A percentile compares a stretch with the other conserved stretches of the same genome.
phyloP scores from a whole-genome alignment of 345 rosid genomes.

The Salix suchowensis region DNA sequence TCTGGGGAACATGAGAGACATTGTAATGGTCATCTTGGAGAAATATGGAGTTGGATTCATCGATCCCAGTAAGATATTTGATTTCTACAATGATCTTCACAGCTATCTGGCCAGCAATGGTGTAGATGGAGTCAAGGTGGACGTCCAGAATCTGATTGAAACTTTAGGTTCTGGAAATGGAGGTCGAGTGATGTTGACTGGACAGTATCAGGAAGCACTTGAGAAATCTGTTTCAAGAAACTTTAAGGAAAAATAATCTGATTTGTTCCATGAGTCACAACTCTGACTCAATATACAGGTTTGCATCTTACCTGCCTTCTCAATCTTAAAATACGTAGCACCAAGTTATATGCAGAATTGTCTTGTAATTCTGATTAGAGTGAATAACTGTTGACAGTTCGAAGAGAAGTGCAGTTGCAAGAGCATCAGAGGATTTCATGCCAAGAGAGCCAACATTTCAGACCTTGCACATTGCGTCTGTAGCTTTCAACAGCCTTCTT shows the following conservation, averaged over 20 bases:
- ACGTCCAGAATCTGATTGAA: slow-evolving; percentile 46
- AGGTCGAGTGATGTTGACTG: slow-evolving; percentile 46
- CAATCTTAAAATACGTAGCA: too few relatives aligned
- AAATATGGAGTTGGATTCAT: slow-evolving; percentile 42
- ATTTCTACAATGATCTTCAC: slow-evolving; percentile 49
- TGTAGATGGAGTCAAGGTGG: slow-evolving; percentile 52
- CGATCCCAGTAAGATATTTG: slow-evolving; percentile 30
- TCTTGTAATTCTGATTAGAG: slow-evolving; percentile 8
- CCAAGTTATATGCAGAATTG: neutral
- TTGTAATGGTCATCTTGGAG: slow-evolving; percentile 37
- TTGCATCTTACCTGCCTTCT: too few relatives aligned
- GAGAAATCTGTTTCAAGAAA: slow-evolving; percentile 45
- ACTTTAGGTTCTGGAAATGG: slow-evolving; percentile 50
- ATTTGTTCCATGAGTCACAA: slow-evolving; percentile 62
- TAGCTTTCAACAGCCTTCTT: slow-evolving; percentile 55
- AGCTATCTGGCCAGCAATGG: slow-evolving; percentile 37
- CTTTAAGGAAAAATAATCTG: slow-evolving; percentile 44
- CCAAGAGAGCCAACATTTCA: slow-evolving; percentile 52
- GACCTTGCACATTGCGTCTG: slow-evolving; percentile 53
- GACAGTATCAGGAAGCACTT: slow-evolving; percentile 49
- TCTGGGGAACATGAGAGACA: slow-evolving; percentile 29
- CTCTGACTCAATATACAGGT: slow-evolving; percentile 55
- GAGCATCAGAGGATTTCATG: slow-evolving; percentile 67
- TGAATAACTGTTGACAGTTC: slow-evolving; percentile 31
- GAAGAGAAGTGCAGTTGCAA: slow-evolving; percentile 42